Conservation (phyloP, 78 protist genomes). For the Speleostelium caveatum region DNA sequence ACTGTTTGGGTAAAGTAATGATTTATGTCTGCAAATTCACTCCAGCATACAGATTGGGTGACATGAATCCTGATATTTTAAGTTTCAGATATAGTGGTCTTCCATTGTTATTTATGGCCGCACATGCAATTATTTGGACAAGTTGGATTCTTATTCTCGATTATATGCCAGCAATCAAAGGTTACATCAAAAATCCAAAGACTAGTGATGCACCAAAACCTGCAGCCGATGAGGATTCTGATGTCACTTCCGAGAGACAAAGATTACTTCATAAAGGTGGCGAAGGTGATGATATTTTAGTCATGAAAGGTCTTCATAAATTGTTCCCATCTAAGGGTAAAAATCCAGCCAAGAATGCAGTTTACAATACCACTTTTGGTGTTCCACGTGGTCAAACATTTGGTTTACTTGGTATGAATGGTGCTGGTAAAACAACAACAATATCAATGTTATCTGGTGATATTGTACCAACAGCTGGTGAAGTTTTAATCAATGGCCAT, state of each 20-base stretch:
- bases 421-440: slow-evolving; percentile 92
- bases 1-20: slow-evolving; percentile 15
- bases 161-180: slow-evolving; percentile 24
- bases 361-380: slow-evolving; percentile 28
- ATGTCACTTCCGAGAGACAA: slow-evolving; percentile 29
- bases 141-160: slow-evolving; percentile 23
- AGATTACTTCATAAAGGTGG: not conserved
- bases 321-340: slow-evolving; percentile 50
- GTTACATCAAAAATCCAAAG: slow-evolving; percentile 40
- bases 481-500: slow-evolving; percentile 81
- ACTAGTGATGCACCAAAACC: slow-evolving; percentile 9
- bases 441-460: slow-evolving; percentile 91
- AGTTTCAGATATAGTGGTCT: slow-evolving; percentile 6
- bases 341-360: slow-evolving; percentile 48
- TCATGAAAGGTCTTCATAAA: slow-evolving; percentile 21
- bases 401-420: slow-evolving; percentile 53
- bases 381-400: slow-evolving; percentile 55
- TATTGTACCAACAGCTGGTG: slow-evolving; percentile 88
- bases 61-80: not conserved
- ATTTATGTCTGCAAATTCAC: slow-evolving; percentile 20
- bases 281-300: not conserved
- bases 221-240: slow-evolving; percentile 26
- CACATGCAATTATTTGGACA: slow-evolving; percentile 26
- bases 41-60: slow-evolving; percentile 13
- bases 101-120: slow-evolving; percentile 12